Conservation (phyloP, 805 yeast genomes). For the Blastobotrys chiropterorum region DNA sequence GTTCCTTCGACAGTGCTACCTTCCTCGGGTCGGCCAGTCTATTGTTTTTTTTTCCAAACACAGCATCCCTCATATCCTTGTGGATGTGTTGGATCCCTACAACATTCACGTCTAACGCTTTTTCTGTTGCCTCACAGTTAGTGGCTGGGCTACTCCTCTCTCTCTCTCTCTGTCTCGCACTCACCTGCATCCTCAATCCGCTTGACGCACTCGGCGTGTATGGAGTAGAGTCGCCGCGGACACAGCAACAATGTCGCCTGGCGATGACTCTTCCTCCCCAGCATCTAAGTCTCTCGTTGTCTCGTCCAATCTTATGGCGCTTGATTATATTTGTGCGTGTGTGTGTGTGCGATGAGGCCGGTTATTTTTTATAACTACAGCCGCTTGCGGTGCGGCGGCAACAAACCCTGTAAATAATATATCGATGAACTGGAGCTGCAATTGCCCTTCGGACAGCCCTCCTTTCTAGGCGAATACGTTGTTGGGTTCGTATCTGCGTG, state of each 20-base stretch:
- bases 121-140: too few relatives aligned
- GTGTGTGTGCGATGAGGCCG: too few relatives aligned
- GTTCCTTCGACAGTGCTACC: constrained; percentile 51
- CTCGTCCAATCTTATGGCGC: background rate
- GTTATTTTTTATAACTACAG: too few relatives aligned
- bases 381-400: too few relatives aligned
- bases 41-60: constrained; percentile 18
- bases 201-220: constrained; percentile 1
- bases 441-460: too few relatives aligned
- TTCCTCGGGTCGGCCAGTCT: constrained; percentile 29
- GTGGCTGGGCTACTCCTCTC: too few relatives aligned
- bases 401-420: too few relatives aligned
- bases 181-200: constrained; percentile 1
- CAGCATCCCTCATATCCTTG: constrained; percentile 15
- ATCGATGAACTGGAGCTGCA: too few relatives aligned
- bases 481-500: too few relatives aligned
- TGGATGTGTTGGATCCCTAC: constrained; percentile 30
- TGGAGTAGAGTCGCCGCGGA: background rate
- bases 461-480: too few relatives aligned
- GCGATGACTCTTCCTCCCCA: background rate
- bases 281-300: background rate
- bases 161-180: too few relatives aligned
- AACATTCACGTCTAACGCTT: constrained; percentile 19
- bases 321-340: too few relatives aligned
- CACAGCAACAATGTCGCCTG: background rate